Evolutionary conservation across 306 rosid genomes (phyloP).

Genomic region (Vigna mungo): DNA sequence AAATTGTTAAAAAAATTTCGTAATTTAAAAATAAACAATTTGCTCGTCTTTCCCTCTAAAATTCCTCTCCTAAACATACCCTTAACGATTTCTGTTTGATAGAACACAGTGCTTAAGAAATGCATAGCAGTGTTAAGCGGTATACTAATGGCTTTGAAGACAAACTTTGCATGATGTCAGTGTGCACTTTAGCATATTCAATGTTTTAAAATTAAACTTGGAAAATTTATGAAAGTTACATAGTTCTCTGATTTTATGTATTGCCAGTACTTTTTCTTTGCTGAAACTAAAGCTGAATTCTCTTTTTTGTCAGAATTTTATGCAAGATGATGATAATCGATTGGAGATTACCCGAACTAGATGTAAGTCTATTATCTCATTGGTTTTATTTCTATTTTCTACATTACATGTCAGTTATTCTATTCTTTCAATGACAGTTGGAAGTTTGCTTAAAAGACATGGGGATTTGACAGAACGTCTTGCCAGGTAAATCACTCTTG

Average conservation of each 20-base stretch:
- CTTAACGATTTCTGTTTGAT: too few relatives aligned
- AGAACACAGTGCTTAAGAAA: not conserved
- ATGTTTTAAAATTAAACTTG: not conserved
- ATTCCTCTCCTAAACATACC: too few relatives aligned
- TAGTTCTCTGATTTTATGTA: not conserved
- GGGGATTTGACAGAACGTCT: slow-evolving; percentile 83
- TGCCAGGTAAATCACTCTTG: slow-evolving; percentile 64
- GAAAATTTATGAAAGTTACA: slow-evolving; percentile 1
- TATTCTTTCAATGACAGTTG: slow-evolving; percentile 62
- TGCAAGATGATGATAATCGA: slow-evolving; percentile 77
- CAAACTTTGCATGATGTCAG: not conserved
- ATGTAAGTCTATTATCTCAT: slow-evolving; percentile 58
- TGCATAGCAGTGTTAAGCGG: not conserved
- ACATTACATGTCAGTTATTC: slow-evolving; percentile 35
- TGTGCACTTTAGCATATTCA: slow-evolving; percentile 19
- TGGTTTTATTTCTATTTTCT: slow-evolving; percentile 7
- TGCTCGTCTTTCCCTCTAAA: too few relatives aligned
- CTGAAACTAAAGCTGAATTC: slow-evolving; percentile 23
- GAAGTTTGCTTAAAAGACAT: slow-evolving; percentile 81
- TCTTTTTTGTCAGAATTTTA: slow-evolving; percentile 60
- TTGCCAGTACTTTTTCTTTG: not conserved
- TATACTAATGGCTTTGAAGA: not conserved
- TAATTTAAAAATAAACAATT: not conserved
- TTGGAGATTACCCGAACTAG: slow-evolving; percentile 82
- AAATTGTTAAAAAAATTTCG: not conserved